Conservation (phyloP, 2,329 filamentous ascomycete species). For the Fusarium heterosporum region DNA sequence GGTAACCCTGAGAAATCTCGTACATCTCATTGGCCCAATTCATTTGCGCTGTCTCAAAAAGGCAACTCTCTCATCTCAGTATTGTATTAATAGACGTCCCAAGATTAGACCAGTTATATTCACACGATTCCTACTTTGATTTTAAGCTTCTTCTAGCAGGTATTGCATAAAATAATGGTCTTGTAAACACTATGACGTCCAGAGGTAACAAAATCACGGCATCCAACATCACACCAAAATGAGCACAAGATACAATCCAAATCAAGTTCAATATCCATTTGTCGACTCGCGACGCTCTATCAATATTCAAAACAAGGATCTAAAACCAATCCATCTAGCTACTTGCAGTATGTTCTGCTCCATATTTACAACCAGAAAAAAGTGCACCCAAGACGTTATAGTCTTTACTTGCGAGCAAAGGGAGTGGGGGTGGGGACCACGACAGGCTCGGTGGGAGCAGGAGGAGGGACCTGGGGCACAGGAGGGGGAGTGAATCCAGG, state of each 20-base stretch:
- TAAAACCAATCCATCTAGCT: constrained; percentile 2
- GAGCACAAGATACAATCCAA: not conserved
- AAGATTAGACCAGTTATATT: not conserved
- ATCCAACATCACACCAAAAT: no score
- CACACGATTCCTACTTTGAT: not conserved
- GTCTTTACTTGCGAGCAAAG: constrained; percentile 19
- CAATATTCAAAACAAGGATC: constrained; percentile 10
- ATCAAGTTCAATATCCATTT: constrained; percentile 1
- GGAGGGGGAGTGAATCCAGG: constrained; percentile 7
- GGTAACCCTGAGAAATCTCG: not conserved
- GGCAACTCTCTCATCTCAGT: constrained; percentile 14
- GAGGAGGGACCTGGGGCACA: not conserved
- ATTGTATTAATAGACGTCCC: not conserved
- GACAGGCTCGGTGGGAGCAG: constrained; percentile 2
- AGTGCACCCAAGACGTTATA: not conserved
- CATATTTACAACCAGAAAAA: constrained; percentile 22
- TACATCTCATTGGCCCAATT: constrained; percentile 28
- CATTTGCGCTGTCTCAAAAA: constrained; percentile 20
- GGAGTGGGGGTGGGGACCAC: constrained; percentile 28
- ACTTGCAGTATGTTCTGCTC: constrained; percentile 9
- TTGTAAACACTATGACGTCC: no score
- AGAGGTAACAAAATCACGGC: no score
- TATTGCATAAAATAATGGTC: not conserved
- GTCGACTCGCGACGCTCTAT: constrained; percentile 19
- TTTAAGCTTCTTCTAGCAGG: not conserved